Base-by-base conservation (phyloP, 1,284 basidiomycete species). In the Flammula alnicola region DNA sequence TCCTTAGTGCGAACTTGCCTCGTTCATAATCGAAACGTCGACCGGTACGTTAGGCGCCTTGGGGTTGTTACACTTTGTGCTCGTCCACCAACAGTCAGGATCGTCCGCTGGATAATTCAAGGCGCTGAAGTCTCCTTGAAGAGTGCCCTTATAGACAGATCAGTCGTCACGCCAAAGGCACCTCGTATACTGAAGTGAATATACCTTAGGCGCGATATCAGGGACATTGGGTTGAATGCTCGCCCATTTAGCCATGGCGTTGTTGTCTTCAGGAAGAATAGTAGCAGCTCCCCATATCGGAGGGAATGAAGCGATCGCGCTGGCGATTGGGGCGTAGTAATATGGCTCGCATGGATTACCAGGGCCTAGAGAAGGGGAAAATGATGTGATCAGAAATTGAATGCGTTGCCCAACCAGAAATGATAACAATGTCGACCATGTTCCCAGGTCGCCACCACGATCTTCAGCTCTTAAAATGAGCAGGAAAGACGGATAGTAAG, bases 11-110 rank as follows among this genome's bases (percentile, higher is more conserved):
- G 25, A 4, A 44, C 42, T 22, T 23, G 78, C 77, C 66, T 89
- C 83, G 5, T 88, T 86, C 56, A 85, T 81, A 14, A 63, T 67
- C 23, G 76, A 69, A 45, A 89, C 76, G 66, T 91, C 90, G 0
- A 76, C 44, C 0, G 68, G 63, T 1, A 81, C 44, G 1, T 72
- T 70, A 0, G 66, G 0, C 1, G 63, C 36, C 51, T 80, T 86
- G 9, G 80, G 76, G 12, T 75, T 81, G 0, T 76, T 80, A 68
- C 87, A 91, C 38, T 80, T 74, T 16, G 64, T 64, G 51, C 63
- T 76, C 0, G 84, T 80, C 82, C 82, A 84, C 82, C 81, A 83
- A 50, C 79, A 81, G 47, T 78, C 71, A 1, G 71, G 73, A 33
- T 81, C 77, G 3, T 65, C 2, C 49, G 43, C 8, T 65, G 42